Conservation (phyloP, 805 yeast species). For the Kuraishia cidri region DNA sequence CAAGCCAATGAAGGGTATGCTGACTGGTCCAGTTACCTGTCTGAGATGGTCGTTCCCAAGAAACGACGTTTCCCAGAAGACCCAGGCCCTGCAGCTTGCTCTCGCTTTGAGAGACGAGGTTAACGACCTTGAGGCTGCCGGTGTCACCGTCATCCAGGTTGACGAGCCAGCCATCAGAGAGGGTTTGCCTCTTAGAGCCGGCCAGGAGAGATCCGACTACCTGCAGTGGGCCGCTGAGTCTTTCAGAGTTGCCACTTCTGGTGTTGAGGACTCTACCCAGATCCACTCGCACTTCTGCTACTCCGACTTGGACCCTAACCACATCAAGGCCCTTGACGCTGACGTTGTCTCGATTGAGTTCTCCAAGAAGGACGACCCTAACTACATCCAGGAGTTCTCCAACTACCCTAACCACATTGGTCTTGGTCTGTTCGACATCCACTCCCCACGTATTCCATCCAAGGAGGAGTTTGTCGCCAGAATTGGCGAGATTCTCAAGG, state of each 20-base stretch:
- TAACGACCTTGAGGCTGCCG: slow-evolving; percentile 95
- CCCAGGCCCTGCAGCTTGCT: slow-evolving; percentile 94
- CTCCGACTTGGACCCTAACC: slow-evolving; percentile 99
- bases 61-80: slow-evolving; percentile 89
- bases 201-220: slow-evolving; percentile 94
- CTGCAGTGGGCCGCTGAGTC: slow-evolving; percentile 99
- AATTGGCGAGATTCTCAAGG: slow-evolving; percentile 90
- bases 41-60: slow-evolving; percentile 99
- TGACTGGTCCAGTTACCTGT: slow-evolving; percentile 99
- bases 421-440: slow-evolving; percentile 97
- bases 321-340: slow-evolving; percentile 98
- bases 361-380: slow-evolving; percentile 99
- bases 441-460: slow-evolving; percentile 99
- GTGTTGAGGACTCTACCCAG: slow-evolving; percentile 91
- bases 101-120: slow-evolving; percentile 98
- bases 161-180: slow-evolving; percentile 99
- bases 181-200: slow-evolving; percentile 98
- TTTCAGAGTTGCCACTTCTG: slow-evolving; percentile 98
- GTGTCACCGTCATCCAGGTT: slow-evolving; percentile 96
- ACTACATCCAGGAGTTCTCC: slow-evolving; percentile 95
- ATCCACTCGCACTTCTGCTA: slow-evolving; percentile 99
- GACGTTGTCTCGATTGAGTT: slow-evolving; percentile 99
- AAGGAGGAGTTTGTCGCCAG: slow-evolving; percentile 92
- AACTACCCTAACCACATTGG: slow-evolving; percentile 99
- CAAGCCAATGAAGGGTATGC: slow-evolving; percentile 99